Percentiles rank a stretch among this genome's conserved stretches.
These are phyloP conservation scores for Penicillium sp. DNA, from an alignment of 2,329 filamentous ascomycete genomes.

Conservation along the genomic window DNA sequence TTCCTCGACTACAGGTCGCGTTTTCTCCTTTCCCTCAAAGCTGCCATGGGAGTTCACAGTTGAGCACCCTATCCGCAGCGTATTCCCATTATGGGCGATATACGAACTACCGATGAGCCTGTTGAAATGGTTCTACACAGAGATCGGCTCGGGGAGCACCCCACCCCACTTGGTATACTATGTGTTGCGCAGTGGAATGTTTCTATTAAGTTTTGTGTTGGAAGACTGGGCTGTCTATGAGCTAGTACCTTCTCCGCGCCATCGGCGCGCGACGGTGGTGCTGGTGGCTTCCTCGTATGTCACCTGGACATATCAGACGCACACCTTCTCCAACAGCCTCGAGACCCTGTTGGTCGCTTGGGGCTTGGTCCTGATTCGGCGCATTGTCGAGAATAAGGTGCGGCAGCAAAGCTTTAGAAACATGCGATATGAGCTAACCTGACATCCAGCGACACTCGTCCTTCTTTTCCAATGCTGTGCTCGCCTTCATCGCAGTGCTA, in stretches of 20 bases:
- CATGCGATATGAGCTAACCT: background rate
- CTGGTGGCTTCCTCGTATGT: constrained; percentile 95
- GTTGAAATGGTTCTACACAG: constrained; percentile 87
- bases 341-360: constrained; percentile 91
- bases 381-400: constrained; percentile 76
- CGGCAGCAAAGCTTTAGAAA: constrained; percentile 2
- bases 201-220: constrained; percentile 88
- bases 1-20: constrained; percentile 63
- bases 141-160: constrained; percentile 68
- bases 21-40: constrained; percentile 86
- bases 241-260: constrained; percentile 69
- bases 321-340: constrained; percentile 96
- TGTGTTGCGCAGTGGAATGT: constrained; percentile 84
- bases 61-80: constrained; percentile 82
- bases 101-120: constrained; percentile 93
- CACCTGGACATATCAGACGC: constrained; percentile 97
- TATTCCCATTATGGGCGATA: constrained; percentile 92
- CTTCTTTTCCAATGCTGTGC: constrained; percentile 67
- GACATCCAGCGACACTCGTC: constrained; percentile 64
- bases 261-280: constrained; percentile 69
- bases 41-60: constrained; percentile 96
- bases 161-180: constrained; percentile 87
- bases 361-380: constrained; percentile 86
- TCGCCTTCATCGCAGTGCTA: constrained; percentile 77
- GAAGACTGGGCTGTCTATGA: constrained; percentile 98